These are phyloP conservation scores for Centella asiatica DNA, from an alignment of 129 eudicot species.

Conservation along the genomic window DNA sequence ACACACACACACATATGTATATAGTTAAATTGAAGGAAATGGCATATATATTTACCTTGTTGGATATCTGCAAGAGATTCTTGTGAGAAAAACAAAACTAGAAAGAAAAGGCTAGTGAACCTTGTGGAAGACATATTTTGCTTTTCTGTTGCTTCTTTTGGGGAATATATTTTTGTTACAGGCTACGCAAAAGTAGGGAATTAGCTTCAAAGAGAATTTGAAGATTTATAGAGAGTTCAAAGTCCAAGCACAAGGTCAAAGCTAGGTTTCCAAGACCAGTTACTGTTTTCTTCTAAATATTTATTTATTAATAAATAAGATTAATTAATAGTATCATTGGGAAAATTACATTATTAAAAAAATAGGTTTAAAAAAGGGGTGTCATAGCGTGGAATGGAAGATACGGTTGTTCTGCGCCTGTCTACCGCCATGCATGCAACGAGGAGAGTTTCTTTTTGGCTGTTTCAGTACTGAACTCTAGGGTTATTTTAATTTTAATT, in stretches of 20 bases:
- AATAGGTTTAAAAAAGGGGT: constrained; percentile 14
- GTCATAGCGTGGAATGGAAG: constrained; percentile 28
- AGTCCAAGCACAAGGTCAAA: constrained; percentile 26
- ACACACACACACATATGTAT: background rate
- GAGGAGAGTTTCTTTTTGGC: constrained; percentile 14
- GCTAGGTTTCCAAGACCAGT: constrained; percentile 17
- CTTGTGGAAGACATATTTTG: constrained; percentile 29
- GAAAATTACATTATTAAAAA: background rate
- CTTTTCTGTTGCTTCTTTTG: constrained; percentile 2
- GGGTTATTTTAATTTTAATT: background rate
- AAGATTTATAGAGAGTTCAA: constrained; percentile 14
- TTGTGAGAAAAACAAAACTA: constrained; percentile 32
- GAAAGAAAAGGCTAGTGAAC: constrained; percentile 26
- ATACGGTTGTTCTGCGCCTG: constrained; percentile 26
- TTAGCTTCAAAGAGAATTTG: background rate
- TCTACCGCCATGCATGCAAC: constrained; percentile 42
- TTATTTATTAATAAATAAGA: background rate
- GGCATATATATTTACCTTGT: constrained; percentile 20
- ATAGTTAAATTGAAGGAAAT: background rate
- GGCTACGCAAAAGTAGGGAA: constrained; percentile 9
- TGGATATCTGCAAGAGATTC: constrained; percentile 26
- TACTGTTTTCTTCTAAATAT: constrained; percentile 1
- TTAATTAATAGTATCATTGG: background rate
- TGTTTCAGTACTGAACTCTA: background rate
- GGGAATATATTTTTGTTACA: background rate